phyloP scores from a whole-genome alignment of 306 rosid genomes.

The Oxytropis ochrocephala region DNA sequence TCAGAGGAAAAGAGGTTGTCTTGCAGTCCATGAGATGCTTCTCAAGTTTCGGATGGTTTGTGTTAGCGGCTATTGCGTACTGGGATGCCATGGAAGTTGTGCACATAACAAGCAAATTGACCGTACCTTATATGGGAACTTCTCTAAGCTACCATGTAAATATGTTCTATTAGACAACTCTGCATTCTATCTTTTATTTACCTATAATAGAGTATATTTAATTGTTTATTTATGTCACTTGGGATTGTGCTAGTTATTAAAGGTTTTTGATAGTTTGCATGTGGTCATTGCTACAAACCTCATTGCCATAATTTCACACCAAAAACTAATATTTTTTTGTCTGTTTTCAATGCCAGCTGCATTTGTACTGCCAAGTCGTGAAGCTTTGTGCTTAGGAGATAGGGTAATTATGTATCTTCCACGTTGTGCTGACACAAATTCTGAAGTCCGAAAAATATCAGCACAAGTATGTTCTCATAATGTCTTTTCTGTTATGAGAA shows the following conservation, averaged over 20 bases:
- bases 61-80: slow-evolving; percentile 71
- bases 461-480: slow-evolving; percentile 57
- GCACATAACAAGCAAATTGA: slow-evolving; percentile 77
- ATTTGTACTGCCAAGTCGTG: slow-evolving; percentile 86
- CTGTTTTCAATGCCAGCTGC: slow-evolving; percentile 55
- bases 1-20: slow-evolving; percentile 91
- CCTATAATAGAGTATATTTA: background rate
- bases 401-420: slow-evolving; percentile 85
- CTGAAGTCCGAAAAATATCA: slow-evolving; percentile 90
- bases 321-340: background rate
- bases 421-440: slow-evolving; percentile 85
- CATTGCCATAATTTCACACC: background rate
- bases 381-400: slow-evolving; percentile 86
- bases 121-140: slow-evolving; percentile 60
- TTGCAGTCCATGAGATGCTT: slow-evolving; percentile 91
- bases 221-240: background rate
- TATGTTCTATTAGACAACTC: slow-evolving; percentile 19
- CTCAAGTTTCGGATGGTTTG: slow-evolving; percentile 86
- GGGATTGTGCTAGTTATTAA: background rate
- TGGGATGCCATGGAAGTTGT: slow-evolving; percentile 88
- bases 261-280: background rate
- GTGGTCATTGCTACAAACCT: background rate
- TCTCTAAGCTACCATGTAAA: slow-evolving; percentile 85
- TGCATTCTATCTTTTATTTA: background rate
- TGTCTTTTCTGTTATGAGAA: background rate